Conservation (phyloP, 352 stramenopile genomes). For the Globisporangium abappressorium region DNA sequence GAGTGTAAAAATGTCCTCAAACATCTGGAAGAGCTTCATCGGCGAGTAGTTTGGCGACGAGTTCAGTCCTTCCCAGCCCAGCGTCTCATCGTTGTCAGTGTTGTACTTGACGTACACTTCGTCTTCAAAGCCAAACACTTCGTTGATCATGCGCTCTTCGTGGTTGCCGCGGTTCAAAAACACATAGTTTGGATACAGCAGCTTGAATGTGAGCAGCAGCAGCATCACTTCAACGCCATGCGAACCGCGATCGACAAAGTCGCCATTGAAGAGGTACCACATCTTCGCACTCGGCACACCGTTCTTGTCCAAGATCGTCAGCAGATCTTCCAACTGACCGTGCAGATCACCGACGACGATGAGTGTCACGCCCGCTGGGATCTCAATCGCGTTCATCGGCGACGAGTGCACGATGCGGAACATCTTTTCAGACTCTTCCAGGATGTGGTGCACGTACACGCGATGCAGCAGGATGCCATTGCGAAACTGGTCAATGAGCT, state of each 20-base stretch:
- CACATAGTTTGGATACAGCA: constrained; percentile 87
- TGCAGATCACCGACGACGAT: constrained; percentile 93
- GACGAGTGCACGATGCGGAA: constrained; percentile 44
- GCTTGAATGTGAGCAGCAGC: constrained; percentile 87
- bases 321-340: constrained; percentile 92
- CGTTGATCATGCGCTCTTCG: constrained; percentile 93
- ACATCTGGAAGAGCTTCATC: constrained; percentile 79
- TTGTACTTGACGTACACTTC: constrained; percentile 83
- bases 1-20: constrained; percentile 82
- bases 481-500: constrained; percentile 80
- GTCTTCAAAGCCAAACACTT: constrained; percentile 86
- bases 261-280: constrained; percentile 95
- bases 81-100: constrained; percentile 72
- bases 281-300: constrained; percentile 85
- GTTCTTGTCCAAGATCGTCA: constrained; percentile 92
- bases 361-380: constrained; percentile 79
- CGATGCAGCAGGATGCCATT: constrained; percentile 80
- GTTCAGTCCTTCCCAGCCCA: constrained; percentile 53
- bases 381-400: constrained; percentile 72
- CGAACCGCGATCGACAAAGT: constrained; percentile 94
- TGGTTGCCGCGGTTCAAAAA: constrained; percentile 95
- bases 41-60: constrained; percentile 69
- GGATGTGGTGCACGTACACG: constrained; percentile 71
- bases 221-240: constrained; percentile 92
- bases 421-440: constrained; percentile 63